Evolutionary conservation across 1,284 basidiomycete genomes (phyloP), one percentile per base, ranked within the genome.

Genomic region (Waitea zeae): DNA sequence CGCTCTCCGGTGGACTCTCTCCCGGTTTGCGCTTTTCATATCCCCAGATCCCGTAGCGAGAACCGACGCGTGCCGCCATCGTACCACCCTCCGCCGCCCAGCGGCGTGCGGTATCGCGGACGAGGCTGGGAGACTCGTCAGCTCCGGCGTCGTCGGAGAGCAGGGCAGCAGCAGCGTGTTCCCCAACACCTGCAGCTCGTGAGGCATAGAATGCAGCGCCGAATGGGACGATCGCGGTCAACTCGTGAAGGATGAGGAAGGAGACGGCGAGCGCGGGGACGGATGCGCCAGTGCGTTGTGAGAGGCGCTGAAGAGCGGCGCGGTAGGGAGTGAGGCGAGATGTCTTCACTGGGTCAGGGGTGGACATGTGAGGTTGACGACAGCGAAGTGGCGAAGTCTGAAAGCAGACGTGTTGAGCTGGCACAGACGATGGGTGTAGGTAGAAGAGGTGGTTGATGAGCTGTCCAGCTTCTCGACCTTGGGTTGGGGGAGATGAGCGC

Each of bases 201-300:
- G 87, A 73, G 1, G 65, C 57, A 45, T 74, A 86, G 52, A 90
- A 95, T 28, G 88, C 50, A 15, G 71, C 62, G 3, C 79, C 62
- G 19, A 93, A 59, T 1, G 89, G 88, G 0, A 78, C 57, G 36
- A 93, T 48, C 0, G 89, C 88, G 0, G 87, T 92, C 12, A 88
- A 45, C 51, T 96, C 90, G 51, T 95, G 90, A 5, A 96, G 61
- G 34, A 92, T 57, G 2, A 71, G 70, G 47, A 95, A 93, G 1
- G 87, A 84, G 24, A 82, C 45, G 3, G 78, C 52, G 34, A 95
- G 66, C 2, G 84, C 84, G 0, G 84, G 66, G 0, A 90, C 53
- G 5, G 86, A 79, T 1, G 78, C 63, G 12, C 77, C 69, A 11
- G 79, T 80, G 19, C 71, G 65, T 11, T 58, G 53, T 7, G 79